Evolutionary conservation across 2,329 filamentous ascomycete genomes (phyloP).

Genomic region (Dactylellina drechsleri): DNA sequence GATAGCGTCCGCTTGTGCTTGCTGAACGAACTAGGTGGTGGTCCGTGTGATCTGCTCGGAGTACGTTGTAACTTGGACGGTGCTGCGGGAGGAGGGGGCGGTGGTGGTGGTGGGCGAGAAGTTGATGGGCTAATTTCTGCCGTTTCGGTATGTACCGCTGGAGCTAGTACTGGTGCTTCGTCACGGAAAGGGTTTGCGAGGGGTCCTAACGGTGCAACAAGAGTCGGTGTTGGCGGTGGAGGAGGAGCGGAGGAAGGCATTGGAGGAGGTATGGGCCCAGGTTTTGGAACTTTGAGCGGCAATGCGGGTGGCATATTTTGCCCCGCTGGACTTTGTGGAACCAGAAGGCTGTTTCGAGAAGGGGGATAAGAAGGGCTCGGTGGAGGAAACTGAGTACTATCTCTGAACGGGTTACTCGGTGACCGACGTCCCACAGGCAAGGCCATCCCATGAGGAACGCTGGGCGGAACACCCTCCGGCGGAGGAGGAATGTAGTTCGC

Average conservation of each 20-base stretch:
- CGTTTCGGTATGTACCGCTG: conserved; percentile 14
- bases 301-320: conserved; percentile 5
- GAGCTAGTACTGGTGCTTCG: conserved; percentile 5
- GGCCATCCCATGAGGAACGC: conserved; percentile 8
- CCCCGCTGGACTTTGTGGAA: conserved; percentile 21
- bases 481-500: neutral
- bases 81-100: conserved; percentile 31
- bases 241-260: conserved; percentile 17
- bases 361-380: neutral
- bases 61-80: conserved; percentile 33
- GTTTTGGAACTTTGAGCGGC: conserved; percentile 13
- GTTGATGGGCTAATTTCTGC: conserved; percentile 15
- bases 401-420: neutral
- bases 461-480: conserved; percentile 13
- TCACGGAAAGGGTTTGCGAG: conserved; percentile 41
- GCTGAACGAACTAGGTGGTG: conserved; percentile 39
- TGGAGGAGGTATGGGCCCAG: conserved; percentile 28
- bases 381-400: neutral
- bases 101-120: conserved; percentile 1
- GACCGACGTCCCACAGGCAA: conserved; percentile 6
- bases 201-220: conserved; percentile 19
- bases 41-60: conserved; percentile 16
- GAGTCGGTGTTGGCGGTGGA: conserved; percentile 15
- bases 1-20: conserved; percentile 36
- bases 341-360: conserved; percentile 11